Evolutionary conservation across 441 rosid genomes (phyloP), one percentile per base, ranked within the genome.

Genomic region (Gossypium lobatum): DNA sequence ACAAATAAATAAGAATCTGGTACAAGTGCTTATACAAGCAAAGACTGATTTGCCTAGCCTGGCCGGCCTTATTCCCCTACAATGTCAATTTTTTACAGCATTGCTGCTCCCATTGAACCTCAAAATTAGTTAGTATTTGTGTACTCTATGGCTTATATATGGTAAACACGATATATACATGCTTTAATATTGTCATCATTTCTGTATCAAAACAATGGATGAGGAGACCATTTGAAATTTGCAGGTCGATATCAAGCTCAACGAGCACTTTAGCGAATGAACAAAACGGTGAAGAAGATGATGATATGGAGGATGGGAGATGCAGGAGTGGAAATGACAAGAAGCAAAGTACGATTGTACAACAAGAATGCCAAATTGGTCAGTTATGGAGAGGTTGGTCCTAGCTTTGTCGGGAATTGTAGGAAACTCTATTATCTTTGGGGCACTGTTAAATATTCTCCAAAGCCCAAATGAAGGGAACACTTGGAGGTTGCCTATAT

Each of bases 391-490:
- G 18, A 14, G 64, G 42, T 5, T 25, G 72, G 61, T 69, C 46
- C 18, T 52, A 75, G 78, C 64, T 75, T 86, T 54, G 73, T 78
- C 17, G 42, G 57, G 39, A 74, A 77, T 75, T 37, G 83, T 71
- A 80, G 80, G 75, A 83, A 83, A 76, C 72, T 90, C 50, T 65
- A 86, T 3, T 74, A 76, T 67, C 74, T 87, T 55, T 79, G 82
- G 63, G 82, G 83, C 25, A 75, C 79, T 66, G 77, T 60, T 31
- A 76, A 75, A 39, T 64, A 67, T 64, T 79, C 71, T 10, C 17
- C 6, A 11, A 65, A 21, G 11, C 70, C 34, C 46, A 37, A 6
- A 37, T 31, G 4, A 6, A 9, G 11, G 14, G 25, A 39, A 37
- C n/a, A 46, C 52, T 10, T 10, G 52, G 52, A 14, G 52, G 52